Conservation (phyloP, 225 moss, liverwort and hornwort species). For the Antitrichia curtipendula region DNA sequence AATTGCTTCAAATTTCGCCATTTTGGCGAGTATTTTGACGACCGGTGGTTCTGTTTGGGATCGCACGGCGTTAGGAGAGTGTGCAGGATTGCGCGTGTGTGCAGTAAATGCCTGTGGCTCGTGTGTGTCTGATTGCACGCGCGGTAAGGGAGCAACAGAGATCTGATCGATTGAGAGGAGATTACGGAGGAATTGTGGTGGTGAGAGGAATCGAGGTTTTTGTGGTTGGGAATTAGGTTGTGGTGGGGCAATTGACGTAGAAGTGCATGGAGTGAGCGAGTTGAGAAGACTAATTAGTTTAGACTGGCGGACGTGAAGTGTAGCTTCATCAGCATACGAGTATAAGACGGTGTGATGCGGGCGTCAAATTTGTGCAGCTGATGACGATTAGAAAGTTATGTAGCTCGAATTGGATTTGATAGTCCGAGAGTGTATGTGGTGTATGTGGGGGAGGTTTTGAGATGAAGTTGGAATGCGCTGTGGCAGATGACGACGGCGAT, state of each 20-base stretch:
- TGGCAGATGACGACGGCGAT: constrained; percentile 97
- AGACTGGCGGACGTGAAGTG: not conserved
- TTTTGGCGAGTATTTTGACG: not conserved
- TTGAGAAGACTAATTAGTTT: not conserved
- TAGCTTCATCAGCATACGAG: not conserved
- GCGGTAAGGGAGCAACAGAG: not conserved
- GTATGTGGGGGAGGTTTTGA: not conserved
- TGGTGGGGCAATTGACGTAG: not conserved
- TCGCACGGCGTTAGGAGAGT: not conserved
- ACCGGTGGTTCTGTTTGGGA: not conserved
- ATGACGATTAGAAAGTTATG: not conserved
- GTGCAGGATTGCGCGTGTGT: not conserved
- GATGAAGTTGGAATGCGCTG: not conserved
- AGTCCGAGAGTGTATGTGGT: not conserved
- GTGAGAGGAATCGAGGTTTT: not conserved
- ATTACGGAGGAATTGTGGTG: not conserved
- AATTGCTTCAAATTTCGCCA: not conserved
- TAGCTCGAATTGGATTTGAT: not conserved
- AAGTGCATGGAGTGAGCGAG: not conserved
- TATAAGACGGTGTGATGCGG: not conserved
- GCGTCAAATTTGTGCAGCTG: not conserved
- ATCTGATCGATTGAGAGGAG: not conserved
- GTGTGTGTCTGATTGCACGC: not conserved
- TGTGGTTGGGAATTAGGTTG: not conserved
- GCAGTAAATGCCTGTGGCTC: not conserved